Evolutionary conservation across 495 filamentous ascomycete species (phyloP), one percentile per base, ranked within the genome.

Genomic region (Aspergillus diversus): DNA sequence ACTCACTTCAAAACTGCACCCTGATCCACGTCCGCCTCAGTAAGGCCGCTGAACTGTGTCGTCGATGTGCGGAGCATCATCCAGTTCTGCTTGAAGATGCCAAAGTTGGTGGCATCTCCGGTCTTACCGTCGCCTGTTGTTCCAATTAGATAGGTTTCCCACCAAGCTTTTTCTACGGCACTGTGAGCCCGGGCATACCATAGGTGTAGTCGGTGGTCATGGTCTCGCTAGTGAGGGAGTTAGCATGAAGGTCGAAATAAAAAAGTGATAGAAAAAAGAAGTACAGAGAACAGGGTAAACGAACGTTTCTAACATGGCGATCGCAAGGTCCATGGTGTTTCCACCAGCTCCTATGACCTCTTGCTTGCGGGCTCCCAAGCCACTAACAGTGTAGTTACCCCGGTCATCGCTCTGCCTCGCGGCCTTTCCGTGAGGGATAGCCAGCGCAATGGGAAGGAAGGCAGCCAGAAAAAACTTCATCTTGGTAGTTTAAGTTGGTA

Each of bases 231-330:
- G 9, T 17, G 21, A 39, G 7, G 37, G 13, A 39, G 37, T 39
- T 39, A 13, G 37, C 37, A 39, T 39, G 13, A 39, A 3, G 37
- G 37, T 39, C 37, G 21, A 27, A 27, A 27, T 1, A 27, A 27
- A 27, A 27, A 27, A 27, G 21, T 27, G 21, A 27, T 2, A 27
- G 21, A 27, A 27, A 27, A 27, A 49, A 15, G 17, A 21, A 7
- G 7, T 12, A 37, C 4, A 11, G 5, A 13, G 32, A 56, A 12
- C 9, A 33, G 48, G 9, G 17, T 49, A 16, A 32, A 54, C 65
- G 66, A 2, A 68, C 66, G 73, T 80, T 65, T 80, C 76, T 46
- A 80, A 61, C 76, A 79, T 79, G 33, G 77, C 76, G 66, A 79
- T 79, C 0, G 77, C 75, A 8, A 80, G 35, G 39, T 80, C 77